phyloP scores from a whole-genome alignment of 257 asterid species.

The Solanum clarkiae region DNA sequence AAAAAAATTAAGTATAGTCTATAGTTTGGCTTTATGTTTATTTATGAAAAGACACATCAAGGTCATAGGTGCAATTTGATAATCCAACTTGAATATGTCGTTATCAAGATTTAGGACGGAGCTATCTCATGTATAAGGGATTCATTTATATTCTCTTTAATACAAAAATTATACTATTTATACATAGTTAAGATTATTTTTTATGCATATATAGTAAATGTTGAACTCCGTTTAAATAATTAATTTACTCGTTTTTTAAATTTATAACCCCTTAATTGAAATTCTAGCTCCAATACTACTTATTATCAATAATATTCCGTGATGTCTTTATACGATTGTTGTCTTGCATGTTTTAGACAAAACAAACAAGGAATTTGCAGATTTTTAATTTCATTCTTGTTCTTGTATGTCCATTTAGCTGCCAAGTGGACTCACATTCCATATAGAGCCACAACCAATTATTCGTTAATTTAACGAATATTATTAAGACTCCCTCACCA shows the following conservation, averaged over 20 bases:
- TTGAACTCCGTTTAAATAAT: no score
- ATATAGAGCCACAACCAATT: neutral
- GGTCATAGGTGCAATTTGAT: neutral
- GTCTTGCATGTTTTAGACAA: neutral
- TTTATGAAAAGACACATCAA: neutral
- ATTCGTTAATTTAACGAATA: neutral
- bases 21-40: neutral
- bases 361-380: neutral
- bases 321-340: neutral
- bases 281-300: no score
- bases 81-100: neutral
- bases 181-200: no score
- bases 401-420: neutral
- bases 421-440: neutral
- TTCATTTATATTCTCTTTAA: no score
- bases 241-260: no score
- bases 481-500: neutral
- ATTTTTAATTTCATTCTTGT: neutral
- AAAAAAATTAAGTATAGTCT: neutral
- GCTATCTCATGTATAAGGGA: no score
- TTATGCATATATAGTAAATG: no score
- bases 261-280: no score
- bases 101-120: no score
- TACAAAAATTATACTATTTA: no score
- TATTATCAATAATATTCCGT: neutral